Evolutionary conservation across 805 yeast species (phyloP).

Genomic region (Sugiyamaella qingdaonensis): DNA sequence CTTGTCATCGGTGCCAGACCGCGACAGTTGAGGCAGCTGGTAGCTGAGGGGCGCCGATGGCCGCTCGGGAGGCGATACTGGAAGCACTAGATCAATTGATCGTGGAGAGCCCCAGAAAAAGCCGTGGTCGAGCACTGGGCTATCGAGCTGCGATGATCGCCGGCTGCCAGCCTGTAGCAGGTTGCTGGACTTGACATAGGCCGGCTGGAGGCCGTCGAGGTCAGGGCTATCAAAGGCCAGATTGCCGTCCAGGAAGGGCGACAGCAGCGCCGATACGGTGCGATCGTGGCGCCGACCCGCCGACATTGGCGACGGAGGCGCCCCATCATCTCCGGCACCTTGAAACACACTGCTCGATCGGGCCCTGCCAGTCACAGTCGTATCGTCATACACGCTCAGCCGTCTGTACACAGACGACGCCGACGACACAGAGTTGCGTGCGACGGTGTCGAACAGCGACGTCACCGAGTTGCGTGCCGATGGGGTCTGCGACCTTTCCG

Average conservation of each 20-base stretch:
- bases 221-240: not conserved
- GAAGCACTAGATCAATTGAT: conserved; percentile 11
- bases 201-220: not conserved
- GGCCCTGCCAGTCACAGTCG: conserved; percentile 4
- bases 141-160: not conserved
- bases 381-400: conserved; percentile 5
- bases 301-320: conserved; percentile 1
- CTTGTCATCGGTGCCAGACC: not conserved
- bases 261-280: not conserved
- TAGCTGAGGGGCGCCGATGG: not conserved
- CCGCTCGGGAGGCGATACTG: not conserved
- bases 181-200: conserved; percentile 1
- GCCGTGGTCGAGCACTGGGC: not conserved
- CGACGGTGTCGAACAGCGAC: not conserved
- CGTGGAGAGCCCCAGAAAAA: conserved; percentile 9
- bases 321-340: not conserved
- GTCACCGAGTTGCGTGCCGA: conserved; percentile 2
- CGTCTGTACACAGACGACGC: conserved; percentile 15
- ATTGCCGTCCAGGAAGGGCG: not conserved
- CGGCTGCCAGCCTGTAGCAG: conserved; percentile 2
- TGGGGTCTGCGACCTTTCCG: not conserved
- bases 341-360: not conserved
- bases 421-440: conserved; percentile 1
- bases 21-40: conserved; percentile 4
- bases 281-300: conserved; percentile 1